Conservation (phyloP, 139 green algal species). For the Eudorina sp. region DNA sequence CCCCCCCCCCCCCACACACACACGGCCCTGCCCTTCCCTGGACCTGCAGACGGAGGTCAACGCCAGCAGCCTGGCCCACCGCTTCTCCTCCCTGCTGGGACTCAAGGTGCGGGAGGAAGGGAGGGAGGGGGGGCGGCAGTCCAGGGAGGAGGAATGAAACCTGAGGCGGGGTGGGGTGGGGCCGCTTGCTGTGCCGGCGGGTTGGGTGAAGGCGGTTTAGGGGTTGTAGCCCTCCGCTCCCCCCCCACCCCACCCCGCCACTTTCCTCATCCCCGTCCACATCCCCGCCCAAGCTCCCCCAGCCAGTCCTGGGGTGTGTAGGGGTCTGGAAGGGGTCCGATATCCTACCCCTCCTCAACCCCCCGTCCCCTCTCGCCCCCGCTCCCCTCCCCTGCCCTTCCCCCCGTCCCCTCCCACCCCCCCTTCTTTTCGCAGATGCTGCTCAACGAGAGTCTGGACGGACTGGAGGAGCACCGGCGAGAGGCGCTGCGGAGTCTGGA, state of each 20-base stretch:
- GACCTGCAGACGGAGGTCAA: conserved; percentile 44
- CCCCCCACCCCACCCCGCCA: no score
- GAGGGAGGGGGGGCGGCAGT: background rate
- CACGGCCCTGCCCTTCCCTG: background rate
- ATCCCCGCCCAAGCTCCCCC: background rate
- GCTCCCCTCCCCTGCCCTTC: background rate
- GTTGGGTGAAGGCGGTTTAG: no score
- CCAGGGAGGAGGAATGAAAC: background rate
- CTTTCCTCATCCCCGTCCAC: background rate
- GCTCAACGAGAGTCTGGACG: conserved; percentile 67
- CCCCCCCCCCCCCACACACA: no score
- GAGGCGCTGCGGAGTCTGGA: conserved; percentile 53
- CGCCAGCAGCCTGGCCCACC: conserved; percentile 67
- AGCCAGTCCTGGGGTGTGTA: no score
- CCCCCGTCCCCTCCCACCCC: background rate
- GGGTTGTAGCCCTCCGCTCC: no score
- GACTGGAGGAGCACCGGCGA: conserved; percentile 40
- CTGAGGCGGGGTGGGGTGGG: no score
- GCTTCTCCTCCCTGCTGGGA: conserved; percentile 68
- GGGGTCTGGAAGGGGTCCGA: no score
- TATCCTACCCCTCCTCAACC: background rate
- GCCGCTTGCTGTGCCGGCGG: no score
- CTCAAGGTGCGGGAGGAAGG: conserved; percentile 59
- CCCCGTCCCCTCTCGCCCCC: no score
- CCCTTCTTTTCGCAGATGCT: conserved; percentile 54